Evolutionary conservation across 345 rosid genomes (phyloP).

Genomic region (Eucalyptus curtisii): DNA sequence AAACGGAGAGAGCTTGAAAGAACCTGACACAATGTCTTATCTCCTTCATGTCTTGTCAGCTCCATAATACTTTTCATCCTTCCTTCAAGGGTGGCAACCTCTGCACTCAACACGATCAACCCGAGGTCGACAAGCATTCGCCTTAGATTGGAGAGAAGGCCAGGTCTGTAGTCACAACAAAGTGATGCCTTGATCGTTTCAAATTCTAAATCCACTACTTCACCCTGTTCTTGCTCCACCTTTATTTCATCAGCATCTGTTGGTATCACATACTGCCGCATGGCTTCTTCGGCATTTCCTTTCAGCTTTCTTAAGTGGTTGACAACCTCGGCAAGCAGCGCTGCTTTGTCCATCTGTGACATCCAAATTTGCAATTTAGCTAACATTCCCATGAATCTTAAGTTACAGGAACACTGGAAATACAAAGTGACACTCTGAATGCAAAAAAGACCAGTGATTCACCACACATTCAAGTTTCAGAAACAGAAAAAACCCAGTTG

Average conservation of each 20-base stretch:
- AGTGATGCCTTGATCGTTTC: slow-evolving; percentile 22
- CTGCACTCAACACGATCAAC: slow-evolving; percentile 15
- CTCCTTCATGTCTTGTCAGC: slow-evolving; percentile 1
- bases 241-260: slow-evolving; percentile 27
- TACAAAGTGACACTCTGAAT: not conserved
- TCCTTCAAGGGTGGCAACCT: slow-evolving; percentile 27
- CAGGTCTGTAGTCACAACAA: slow-evolving; percentile 30
- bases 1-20: slow-evolving; percentile 13
- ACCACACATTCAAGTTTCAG: not conserved
- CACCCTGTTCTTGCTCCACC: slow-evolving; percentile 11
- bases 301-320: slow-evolving; percentile 17
- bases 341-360: slow-evolving; percentile 46
- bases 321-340: slow-evolving; percentile 31
- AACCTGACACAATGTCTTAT: not conserved
- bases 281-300: slow-evolving; percentile 17
- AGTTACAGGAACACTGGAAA: not conserved
- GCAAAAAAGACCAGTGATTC: not conserved
- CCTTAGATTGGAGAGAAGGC: slow-evolving; percentile 22
- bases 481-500: not conserved
- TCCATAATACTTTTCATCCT: slow-evolving; percentile 20
- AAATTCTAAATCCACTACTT: slow-evolving; percentile 1
- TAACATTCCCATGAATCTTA: not conserved
- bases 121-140: slow-evolving; percentile 20
- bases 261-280: slow-evolving; percentile 26
- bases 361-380: not conserved